Base-by-base conservation (phyloP, 371 early-diverging fungal species). In the Paramicrosporidium saccamoebae region DNA sequence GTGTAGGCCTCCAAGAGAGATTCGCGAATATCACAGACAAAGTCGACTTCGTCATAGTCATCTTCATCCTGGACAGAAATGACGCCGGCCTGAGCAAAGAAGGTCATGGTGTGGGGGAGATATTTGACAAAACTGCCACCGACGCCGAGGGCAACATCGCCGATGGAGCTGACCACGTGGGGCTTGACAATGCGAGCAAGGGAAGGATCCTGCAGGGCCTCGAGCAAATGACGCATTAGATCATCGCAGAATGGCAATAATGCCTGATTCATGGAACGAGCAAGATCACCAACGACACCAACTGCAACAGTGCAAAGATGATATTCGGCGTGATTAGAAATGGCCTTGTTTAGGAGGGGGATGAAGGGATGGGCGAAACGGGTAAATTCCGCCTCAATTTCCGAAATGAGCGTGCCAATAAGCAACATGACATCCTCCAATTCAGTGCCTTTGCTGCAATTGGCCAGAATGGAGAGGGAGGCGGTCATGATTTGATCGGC, bases 71-170 rank as follows among this genome's bases (percentile, higher is more conserved):
- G 35, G 16, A 27, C 49, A 4, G 64, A 60, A 27, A 60, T 50
- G 44, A 65, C 55, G 19, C 36, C 39, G 3, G 78, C 81, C 28
- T 78, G 73, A 20, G 57, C 49, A 18, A 90, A 54, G n/a, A 78
- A 64, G 31, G 43, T 46, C 71, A 82, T 69, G 18, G 66, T 53
- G 4, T 65, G 52, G 14, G 61, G 60, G 13, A 88, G 33, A 41
- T 72, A 92, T 9, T 42, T 40, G 23, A 59, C 65, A 41, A 92
- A 95, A 22, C 56, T 41, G 8, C 57, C 68, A 17, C 78, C 75
- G 28, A 94, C 65, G 2, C 90, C 82, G 24, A 86, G 42, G 2
- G 94, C 82, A 34, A 97, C 67, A 47, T 96, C 97, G 22, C 94
- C 95, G 50, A 96, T 78, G 44, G 68, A 65, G 1, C 82, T 66